phyloP scores from a whole-genome alignment of 2,329 filamentous ascomycete species.

The Cercospora brassicicola region DNA sequence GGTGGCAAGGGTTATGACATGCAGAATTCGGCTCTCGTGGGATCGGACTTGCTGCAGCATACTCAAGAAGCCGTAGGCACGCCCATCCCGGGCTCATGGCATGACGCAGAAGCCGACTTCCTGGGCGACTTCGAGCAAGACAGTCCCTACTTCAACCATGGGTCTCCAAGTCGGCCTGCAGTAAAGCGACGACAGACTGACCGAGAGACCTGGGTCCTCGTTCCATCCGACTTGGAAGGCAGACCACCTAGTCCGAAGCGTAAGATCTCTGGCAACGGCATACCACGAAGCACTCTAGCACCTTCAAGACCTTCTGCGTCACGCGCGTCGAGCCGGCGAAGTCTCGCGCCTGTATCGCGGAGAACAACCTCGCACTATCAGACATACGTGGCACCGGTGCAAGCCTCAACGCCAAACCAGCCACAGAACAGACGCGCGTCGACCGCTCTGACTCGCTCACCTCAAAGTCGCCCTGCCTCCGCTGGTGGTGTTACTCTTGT shows the following conservation, averaged over 20 bases:
- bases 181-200: slow-evolving; percentile 52
- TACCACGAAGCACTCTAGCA: slow-evolving; percentile 20
- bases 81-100: slow-evolving; percentile 57
- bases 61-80: slow-evolving; percentile 39
- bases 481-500: slow-evolving; percentile 25
- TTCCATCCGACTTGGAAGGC: slow-evolving; percentile 56
- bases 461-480: slow-evolving; percentile 26
- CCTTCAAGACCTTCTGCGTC: slow-evolving; percentile 32
- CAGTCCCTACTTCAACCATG: slow-evolving; percentile 43
- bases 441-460: slow-evolving; percentile 54
- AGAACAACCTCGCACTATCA: slow-evolving; percentile 37
- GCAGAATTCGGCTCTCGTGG: slow-evolving; percentile 17
- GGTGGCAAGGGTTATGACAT: slow-evolving; percentile 72
- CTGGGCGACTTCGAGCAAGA: slow-evolving; percentile 47
- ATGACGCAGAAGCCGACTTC: slow-evolving; percentile 51
- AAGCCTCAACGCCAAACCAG: slow-evolving; percentile 5
- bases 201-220: slow-evolving; percentile 51
- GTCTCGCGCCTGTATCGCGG: slow-evolving; percentile 45
- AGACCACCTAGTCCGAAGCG: slow-evolving; percentile 47
- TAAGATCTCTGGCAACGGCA: slow-evolving; percentile 36
- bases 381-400: slow-evolving; percentile 42
- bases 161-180: slow-evolving; percentile 26
- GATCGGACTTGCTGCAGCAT: slow-evolving; percentile 29
- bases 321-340: slow-evolving; percentile 38
- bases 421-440: slow-evolving; percentile 52